Base-by-base conservation (phyloP, 768 basidiomycete species). In the Panus rudis region DNA sequence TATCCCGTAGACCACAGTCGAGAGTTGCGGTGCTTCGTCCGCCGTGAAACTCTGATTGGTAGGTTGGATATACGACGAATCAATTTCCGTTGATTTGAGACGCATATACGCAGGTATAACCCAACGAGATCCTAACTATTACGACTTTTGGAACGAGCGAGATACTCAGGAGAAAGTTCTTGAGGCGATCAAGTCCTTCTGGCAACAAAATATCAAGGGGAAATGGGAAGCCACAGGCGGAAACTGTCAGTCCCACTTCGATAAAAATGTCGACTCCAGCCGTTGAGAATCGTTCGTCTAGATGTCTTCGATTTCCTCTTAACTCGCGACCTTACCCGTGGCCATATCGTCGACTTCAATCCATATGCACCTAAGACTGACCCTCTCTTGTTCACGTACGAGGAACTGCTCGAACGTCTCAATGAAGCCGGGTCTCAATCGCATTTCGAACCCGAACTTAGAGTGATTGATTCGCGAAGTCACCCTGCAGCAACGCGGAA, bases 1-100 rank as follows among this genome's bases (percentile, higher is more conserved):
- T 89, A 91, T 51, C 69, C 84, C 19, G 68, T 98, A 42, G 87
- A 92, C 52, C 75, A 75, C 24, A 79, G 86, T 48, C 75, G 92
- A 37, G 93, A 98, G 62, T 63, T 96, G 39, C 71, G 94, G 16
- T 94, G 93, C 67, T 97, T 98, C 57, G 90, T 97, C 6, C 71
- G 89, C 23, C 65, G 79, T 8, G 73, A 81, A 42, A 61, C 52
- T 1, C 65, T 98, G 5, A 52, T 96, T 17, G 94, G 93, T 92
- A 37, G 30, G 76, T 70, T 34, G 20, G 12, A 37, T 21, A 42
- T 16, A 2, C 19, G 13, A 27, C 12, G 17, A 35, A 11, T 10
- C 16, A 24, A 24, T 31, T 41, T 37, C 12, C 17, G n/a, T 6
- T 33, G n/a, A 26, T 27, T 22, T 27, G 33, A 35, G 16, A 28